phyloP scores from a whole-genome alignment of 2,329 filamentous ascomycete genomes.

The Stachybotrys chartarum region DNA sequence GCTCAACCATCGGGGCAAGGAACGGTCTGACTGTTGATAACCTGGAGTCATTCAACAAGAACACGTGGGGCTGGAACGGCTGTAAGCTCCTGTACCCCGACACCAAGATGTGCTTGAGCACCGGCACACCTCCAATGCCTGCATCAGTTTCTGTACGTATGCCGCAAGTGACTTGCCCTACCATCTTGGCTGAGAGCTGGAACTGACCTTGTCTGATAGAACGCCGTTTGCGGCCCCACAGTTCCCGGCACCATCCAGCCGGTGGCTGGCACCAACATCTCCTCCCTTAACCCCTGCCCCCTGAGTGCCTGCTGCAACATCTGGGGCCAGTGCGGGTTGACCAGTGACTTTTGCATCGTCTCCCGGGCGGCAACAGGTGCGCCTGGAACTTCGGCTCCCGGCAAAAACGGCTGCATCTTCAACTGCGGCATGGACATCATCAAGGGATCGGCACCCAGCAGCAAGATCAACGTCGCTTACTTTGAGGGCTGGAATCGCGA shows the following conservation, averaged over 20 bases:
- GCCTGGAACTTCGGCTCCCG: slow-evolving; percentile 26
- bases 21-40: slow-evolving; percentile 26
- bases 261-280: background rate
- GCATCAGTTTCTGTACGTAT: background rate
- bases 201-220: background rate
- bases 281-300: slow-evolving; percentile 18
- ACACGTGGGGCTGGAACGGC: slow-evolving; percentile 30
- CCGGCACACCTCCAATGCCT: slow-evolving; percentile 18
- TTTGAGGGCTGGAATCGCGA: slow-evolving; percentile 26
- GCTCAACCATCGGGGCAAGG: slow-evolving; percentile 22
- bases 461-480: slow-evolving; percentile 5
- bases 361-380: slow-evolving; percentile 17
- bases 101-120: slow-evolving; percentile 21
- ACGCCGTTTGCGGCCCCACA: background rate
- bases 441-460: slow-evolving; percentile 3
- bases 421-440: background rate
- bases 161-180: background rate
- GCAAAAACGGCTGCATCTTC: slow-evolving; percentile 15
- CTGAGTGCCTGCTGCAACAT: slow-evolving; percentile 24
- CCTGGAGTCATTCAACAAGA: slow-evolving; percentile 28
- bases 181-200: background rate
- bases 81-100: slow-evolving; percentile 16
- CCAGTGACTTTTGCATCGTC: slow-evolving; percentile 27
- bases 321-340: slow-evolving; percentile 35
- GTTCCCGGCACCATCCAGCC: background rate